Base-by-base conservation (phyloP, 805 yeast species). In the Pichia occidentalis region DNA sequence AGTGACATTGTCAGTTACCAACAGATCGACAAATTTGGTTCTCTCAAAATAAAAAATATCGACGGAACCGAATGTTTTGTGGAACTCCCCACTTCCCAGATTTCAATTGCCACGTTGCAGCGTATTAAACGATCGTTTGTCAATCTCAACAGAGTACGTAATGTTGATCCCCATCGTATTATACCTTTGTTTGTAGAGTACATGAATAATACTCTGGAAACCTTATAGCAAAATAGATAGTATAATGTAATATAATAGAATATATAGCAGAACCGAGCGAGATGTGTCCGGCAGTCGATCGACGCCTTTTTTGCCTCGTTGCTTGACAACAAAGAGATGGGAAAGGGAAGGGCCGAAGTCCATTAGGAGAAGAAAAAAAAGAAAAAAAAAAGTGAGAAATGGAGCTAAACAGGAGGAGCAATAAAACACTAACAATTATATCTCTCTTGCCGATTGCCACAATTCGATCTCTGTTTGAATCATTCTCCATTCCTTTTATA, bases 121-220 rank as follows among this genome's bases (percentile, higher is more conserved):
- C 67, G 98, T 43, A 65, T 85, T 11, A 70, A 95, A 57, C 70
- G 98, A 49, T 80, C 87, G 13, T 90, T 82, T 59, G 75, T 88
- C n/a, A 68, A 75, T 27, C 66, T 90, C 57, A 86, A 90, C 56
- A 73, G 85, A 49, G 75, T 87, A 68, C 70, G 95, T 51, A 75
- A 79, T 29, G 67, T 87, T 30, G 92, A 85, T 36, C 52, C 67
- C 17, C 77, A 73, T 20, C 63, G 95, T 50, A 84, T 90, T 18
- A 70, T 65, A 4, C 75, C 79, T 1, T 56, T 85, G 49, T 90
- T 88, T 61, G 81, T 79, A 5, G 95, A 87, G 29, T 90, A 83
- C 55, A 58, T 88, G 41, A 76, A 75, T 46, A 73, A 72, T 48
- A 79, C 83, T 49, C 65, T 83, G 45, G 64, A 68, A 36, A 54